Evolutionary conservation across 148 eudicot species (phyloP).

Genomic region (Rhododendron henanense): DNA sequence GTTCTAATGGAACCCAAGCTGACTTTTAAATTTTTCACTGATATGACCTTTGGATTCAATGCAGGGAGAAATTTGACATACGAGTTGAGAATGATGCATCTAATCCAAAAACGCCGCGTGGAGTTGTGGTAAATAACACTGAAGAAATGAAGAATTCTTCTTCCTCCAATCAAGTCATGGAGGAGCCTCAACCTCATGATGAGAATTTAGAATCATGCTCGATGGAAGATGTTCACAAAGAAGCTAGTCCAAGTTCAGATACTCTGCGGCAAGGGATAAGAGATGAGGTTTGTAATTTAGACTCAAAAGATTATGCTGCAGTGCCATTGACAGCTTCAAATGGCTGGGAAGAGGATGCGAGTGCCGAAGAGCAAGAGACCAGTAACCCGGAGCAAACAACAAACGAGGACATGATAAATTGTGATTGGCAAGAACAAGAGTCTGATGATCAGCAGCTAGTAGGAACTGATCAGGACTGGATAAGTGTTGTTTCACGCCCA

Average conservation of each 20-base stretch:
- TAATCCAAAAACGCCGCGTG: not conserved
- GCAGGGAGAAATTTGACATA: conserved; percentile 28
- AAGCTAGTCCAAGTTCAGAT: conserved; percentile 14
- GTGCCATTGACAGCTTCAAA: not conserved
- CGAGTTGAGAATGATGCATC: not conserved
- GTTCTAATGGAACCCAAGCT: not conserved
- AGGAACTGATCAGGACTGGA: conserved; percentile 25
- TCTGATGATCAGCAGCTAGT: not conserved
- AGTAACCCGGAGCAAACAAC: conserved; percentile 7
- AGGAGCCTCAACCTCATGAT: not conserved
- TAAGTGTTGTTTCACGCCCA: conserved; percentile 17
- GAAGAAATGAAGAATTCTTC: not conserved
- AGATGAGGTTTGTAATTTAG: conserved; percentile 1
- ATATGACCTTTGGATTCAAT: not conserved
- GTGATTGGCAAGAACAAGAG: conserved; percentile 28
- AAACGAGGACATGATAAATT: conserved; percentile 26
- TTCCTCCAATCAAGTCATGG: not conserved
- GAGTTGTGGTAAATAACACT: conserved; percentile 1
- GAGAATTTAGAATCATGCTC: not conserved
- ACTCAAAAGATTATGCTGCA: not conserved
- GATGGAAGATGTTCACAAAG: conserved; percentile 15
- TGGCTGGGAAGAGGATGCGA: not conserved
- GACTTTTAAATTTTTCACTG: not conserved
- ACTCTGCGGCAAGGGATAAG: not conserved
- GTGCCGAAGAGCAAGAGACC: not conserved